Conservation (phyloP, 208 protist species). For the Wallacemonas sp. region DNA sequence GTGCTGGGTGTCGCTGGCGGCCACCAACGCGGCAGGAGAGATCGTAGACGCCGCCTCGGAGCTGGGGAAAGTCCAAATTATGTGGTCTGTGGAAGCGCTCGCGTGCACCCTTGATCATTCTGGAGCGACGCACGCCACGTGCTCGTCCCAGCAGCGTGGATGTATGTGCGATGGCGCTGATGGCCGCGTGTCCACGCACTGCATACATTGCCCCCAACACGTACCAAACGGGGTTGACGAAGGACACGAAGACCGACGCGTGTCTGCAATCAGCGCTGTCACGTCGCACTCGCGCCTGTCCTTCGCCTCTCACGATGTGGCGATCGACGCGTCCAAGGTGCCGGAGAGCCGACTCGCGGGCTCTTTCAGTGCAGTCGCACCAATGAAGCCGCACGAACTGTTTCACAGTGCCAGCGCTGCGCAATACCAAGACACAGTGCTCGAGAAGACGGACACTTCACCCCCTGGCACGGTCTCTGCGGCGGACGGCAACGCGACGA, state of each 20-base stretch:
- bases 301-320: neutral
- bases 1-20: conserved; percentile 23
- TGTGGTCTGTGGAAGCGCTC: conserved; percentile 31
- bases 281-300: neutral
- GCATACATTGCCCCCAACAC: neutral
- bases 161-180: neutral
- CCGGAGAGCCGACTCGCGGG: too few relatives aligned
- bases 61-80: conserved; percentile 22
- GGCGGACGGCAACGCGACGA: too few relatives aligned
- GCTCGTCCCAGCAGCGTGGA: neutral
- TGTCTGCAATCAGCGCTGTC: neutral
- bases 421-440: neutral
- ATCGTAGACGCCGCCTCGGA: neutral
- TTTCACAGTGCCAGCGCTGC: neutral
- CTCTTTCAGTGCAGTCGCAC: neutral
- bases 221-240: neutral
- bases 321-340: conserved; percentile 1
- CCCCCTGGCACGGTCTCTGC: neutral
- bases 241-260: neutral
- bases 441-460: too few relatives aligned
- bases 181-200: neutral
- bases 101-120: neutral
- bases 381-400: neutral
- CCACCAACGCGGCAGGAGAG: neutral
- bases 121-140: neutral